Conservation (phyloP, 192 early-diverging fungal genomes). For the Linnemannia elongata region DNA sequence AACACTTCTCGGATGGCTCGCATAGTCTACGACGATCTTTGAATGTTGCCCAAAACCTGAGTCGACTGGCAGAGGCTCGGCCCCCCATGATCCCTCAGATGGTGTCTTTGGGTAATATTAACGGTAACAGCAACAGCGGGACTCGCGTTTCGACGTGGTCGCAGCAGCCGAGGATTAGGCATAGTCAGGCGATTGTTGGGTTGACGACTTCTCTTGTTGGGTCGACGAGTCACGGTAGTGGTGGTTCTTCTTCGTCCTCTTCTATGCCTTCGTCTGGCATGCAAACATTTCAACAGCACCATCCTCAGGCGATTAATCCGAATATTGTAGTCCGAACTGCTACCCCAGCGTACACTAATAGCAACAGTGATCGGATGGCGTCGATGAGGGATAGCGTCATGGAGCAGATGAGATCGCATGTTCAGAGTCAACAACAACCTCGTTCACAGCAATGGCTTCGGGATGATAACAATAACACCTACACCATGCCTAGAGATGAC, state of each 20-base stretch:
- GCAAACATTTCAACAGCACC: background rate
- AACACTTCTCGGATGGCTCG: constrained; percentile 34
- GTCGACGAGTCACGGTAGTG: background rate
- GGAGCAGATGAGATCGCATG: background rate
- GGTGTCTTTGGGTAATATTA: background rate
- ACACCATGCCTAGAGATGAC: background rate
- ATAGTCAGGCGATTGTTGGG: background rate
- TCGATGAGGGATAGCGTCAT: background rate
- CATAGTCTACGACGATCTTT: constrained; percentile 28
- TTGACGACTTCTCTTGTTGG: background rate
- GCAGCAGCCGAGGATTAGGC: background rate
- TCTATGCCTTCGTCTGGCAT: background rate
- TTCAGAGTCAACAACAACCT: background rate
- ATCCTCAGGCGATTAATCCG: background rate
- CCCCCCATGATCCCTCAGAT: background rate
- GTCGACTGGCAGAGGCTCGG: constrained; percentile 11
- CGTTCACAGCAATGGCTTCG: background rate
- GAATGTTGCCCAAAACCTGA: constrained; percentile 31
- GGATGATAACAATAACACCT: background rate
- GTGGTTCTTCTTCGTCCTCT: too few relatives aligned
- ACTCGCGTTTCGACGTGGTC: background rate
- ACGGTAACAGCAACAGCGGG: background rate
- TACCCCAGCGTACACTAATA: background rate
- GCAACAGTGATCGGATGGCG: background rate
- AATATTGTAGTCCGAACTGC: background rate